A percentile compares a stretch with the other conserved stretches of the same genome.
These are phyloP conservation scores for Saccharomycopsis javanensis DNA, from an alignment of 805 yeast genomes.

Conservation along the genomic window DNA sequence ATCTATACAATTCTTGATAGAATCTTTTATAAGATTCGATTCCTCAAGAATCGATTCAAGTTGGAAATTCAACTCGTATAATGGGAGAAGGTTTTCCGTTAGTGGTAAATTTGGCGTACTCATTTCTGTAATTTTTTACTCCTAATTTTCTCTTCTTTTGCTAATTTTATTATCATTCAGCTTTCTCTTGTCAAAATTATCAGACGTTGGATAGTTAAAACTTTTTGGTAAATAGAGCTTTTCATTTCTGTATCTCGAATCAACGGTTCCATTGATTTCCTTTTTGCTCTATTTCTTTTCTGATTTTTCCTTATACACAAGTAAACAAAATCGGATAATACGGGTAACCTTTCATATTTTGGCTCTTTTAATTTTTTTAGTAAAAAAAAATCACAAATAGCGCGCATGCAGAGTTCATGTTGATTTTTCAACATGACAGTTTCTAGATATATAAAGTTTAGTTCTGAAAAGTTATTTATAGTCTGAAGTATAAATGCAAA, in stretches of 20 bases:
- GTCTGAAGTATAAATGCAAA: no score
- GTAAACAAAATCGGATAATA: neutral
- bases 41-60: conserved; percentile 13
- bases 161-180: neutral
- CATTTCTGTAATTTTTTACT: neutral
- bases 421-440: neutral
- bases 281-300: no score
- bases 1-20: conserved; percentile 10
- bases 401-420: no score
- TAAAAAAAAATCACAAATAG: no score
- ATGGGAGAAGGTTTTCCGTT: conserved; percentile 17
- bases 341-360: neutral
- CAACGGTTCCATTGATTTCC: neutral
- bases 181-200: no score
- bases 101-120: conserved; percentile 19
- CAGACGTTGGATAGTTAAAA: no score
- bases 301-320: neutral
- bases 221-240: no score
- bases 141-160: neutral
- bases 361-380: no score
- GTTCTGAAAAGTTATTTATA: no score
- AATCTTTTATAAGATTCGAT: conserved; percentile 10
- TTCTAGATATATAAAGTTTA: no score
- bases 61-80: conserved; percentile 15
- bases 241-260: neutral